These are phyloP conservation scores for Samsoniella hepiali DNA, from an alignment of 2,329 filamentous ascomycete genomes.

Conservation along the genomic window DNA sequence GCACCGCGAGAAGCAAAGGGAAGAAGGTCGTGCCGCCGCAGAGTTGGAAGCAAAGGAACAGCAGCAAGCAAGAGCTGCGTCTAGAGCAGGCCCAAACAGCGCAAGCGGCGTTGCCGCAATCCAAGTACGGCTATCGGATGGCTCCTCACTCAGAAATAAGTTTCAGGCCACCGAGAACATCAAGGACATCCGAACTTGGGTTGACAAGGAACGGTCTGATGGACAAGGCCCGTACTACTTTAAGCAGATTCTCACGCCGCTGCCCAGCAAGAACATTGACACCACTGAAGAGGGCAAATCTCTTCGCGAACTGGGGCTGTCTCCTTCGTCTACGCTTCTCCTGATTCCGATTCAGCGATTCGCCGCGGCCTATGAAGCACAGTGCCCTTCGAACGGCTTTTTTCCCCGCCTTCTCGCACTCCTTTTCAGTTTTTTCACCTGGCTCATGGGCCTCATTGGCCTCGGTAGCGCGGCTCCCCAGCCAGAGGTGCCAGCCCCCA, in stretches of 20 bases:
- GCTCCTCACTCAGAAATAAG: conserved; percentile 69
- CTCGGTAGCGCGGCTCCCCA: conserved; percentile 21
- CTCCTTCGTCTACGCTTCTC: conserved; percentile 78
- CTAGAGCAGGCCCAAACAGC: conserved; percentile 24
- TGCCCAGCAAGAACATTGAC: conserved; percentile 71
- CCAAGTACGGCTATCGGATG: conserved; percentile 81
- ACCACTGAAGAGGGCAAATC: conserved; percentile 69
- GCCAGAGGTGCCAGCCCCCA: background rate
- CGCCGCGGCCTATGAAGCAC: conserved; percentile 38
- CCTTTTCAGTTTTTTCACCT: conserved; percentile 30
- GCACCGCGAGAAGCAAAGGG: conserved; percentile 43
- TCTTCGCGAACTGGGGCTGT: conserved; percentile 67
- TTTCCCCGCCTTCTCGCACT: conserved; percentile 31
- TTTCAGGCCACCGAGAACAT: conserved; percentile 67
- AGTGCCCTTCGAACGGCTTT: conserved; percentile 27
- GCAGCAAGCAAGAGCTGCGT: conserved; percentile 32
- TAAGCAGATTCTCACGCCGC: conserved; percentile 76
- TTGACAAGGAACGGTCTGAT: conserved; percentile 61
- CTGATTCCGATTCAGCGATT: conserved; percentile 64
- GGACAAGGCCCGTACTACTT: conserved; percentile 71
- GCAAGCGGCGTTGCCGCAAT: conserved; percentile 48
- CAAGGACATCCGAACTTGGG: conserved; percentile 69
- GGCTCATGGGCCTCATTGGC: conserved; percentile 30
- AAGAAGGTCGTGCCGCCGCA: conserved; percentile 28
- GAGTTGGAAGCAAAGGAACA: conserved; percentile 30